Conservation (phyloP, 108 stramenopile species). For the Thalassiosira profunda region DNA sequence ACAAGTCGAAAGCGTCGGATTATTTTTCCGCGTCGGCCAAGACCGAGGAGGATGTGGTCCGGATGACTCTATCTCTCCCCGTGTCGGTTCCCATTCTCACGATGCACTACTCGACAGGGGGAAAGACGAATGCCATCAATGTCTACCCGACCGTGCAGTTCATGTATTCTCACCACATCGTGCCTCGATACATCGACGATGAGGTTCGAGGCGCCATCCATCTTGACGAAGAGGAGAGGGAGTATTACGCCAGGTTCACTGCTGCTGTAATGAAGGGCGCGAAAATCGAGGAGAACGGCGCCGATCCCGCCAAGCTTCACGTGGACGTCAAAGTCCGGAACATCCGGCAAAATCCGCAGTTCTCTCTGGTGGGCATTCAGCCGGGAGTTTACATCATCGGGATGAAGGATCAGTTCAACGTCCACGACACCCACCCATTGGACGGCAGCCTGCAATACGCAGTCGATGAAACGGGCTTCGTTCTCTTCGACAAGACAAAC, state of each 20-base stretch:
- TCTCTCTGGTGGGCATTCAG: conserved; percentile 43
- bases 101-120: conserved; percentile 33
- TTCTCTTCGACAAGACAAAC: conserved; percentile 49
- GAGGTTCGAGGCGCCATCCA: conserved; percentile 28
- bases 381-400: conserved; percentile 59
- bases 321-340: conserved; percentile 31
- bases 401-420: conserved; percentile 66
- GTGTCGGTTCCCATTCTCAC: conserved; percentile 50
- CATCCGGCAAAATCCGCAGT: conserved; percentile 54
- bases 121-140: conserved; percentile 29
- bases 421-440: conserved; percentile 41
- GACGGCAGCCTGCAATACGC: conserved; percentile 36
- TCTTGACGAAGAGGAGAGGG: neutral
- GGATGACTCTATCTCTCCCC: conserved; percentile 30
- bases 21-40: conserved; percentile 31
- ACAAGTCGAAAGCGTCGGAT: conserved; percentile 18
- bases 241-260: conserved; percentile 34
- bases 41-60: conserved; percentile 20
- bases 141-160: conserved; percentile 62
- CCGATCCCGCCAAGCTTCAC: conserved; percentile 12
- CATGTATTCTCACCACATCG: conserved; percentile 57
- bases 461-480: conserved; percentile 53
- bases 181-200: conserved; percentile 45
- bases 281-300: conserved; percentile 1
- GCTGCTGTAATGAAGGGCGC: conserved; percentile 13